These are phyloP conservation scores for Aquilaria malaccensis DNA, from an alignment of 345 rosid genomes.

Conservation along the genomic window DNA sequence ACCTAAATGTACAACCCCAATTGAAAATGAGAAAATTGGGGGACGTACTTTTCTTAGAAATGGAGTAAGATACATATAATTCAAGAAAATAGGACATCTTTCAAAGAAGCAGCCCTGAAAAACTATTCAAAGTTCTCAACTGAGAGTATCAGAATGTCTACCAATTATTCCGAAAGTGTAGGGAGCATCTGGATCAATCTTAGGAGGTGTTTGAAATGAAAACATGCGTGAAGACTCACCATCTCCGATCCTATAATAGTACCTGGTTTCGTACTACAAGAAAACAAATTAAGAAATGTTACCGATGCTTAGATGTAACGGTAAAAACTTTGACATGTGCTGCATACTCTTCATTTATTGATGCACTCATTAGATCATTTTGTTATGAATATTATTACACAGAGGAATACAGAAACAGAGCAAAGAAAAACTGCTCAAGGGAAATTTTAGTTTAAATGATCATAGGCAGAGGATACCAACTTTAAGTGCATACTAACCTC, in stretches of 20 bases:
- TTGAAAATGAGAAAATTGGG: constrained; percentile 6
- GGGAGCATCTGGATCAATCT: constrained; percentile 61
- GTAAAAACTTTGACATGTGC: too few relatives aligned
- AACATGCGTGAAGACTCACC: constrained; percentile 72
- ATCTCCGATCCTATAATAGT: constrained; percentile 72
- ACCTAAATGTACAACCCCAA: constrained; percentile 32
- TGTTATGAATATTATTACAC: too few relatives aligned
- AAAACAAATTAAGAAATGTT: too few relatives aligned
- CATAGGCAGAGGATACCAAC: too few relatives aligned
- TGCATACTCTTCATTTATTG: too few relatives aligned
- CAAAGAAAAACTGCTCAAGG: not conserved
- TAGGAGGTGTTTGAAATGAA: constrained; percentile 88
- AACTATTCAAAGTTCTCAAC: too few relatives aligned
- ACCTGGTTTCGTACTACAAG: constrained; percentile 66
- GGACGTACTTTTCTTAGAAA: not conserved
- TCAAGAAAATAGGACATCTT: not conserved
- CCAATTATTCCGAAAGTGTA: constrained; percentile 95
- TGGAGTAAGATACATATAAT: not conserved
- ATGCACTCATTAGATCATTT: too few relatives aligned
- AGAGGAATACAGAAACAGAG: constrained; percentile 13
- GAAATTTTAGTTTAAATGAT: too few relatives aligned
- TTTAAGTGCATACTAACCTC: constrained; percentile 37
- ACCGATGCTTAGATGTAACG: too few relatives aligned
- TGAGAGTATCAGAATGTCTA: constrained; percentile 4
- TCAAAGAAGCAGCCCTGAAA: not conserved